Base-by-base conservation (phyloP, 805 yeast species). In the Metschnikowia gruessii region DNA sequence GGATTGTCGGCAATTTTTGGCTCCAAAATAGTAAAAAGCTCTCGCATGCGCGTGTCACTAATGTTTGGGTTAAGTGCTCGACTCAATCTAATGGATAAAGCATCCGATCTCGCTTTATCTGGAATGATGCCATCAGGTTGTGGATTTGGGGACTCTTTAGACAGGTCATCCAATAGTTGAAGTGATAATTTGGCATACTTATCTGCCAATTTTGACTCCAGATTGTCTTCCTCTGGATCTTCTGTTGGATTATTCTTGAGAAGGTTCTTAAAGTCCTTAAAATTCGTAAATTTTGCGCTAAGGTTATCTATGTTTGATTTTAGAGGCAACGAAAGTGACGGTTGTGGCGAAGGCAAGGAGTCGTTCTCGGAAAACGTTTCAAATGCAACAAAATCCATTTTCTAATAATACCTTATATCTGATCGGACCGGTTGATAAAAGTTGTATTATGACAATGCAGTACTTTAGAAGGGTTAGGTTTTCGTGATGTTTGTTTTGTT, bases 181-280 rank as follows among this genome's bases (percentile, higher is more conserved):
- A 80, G 54, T 0, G 84, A 75, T 30, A 70, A 49, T 38, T 65
- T 53, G 0, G 83, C 85, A 53, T 80, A 80, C 46, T 72, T 73
- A 42, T 70, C 72, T 1, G 82, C 79, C 24, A 61, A 35, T 40
- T 42, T 53, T 49, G 44, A 44, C 15, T 49, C 45, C 30, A 43
- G 33, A 15, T 34, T 48, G 7, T 35, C 52, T 16, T 39, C 38
- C 13, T 42, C 51, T 11, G 21, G 21, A 16, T 31, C 43, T 21
- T 50, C 48, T 11, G 33, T 9, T 9, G 43, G 21, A 17, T 41
- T 30, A 26, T 41, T 57, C 26, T 59, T 62, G 43, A 68, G 57
- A 17, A 71, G 51, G 45, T 56, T 66, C 33, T 63, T 59, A 31
- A 71, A 49, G 31, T 58, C 62, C 54, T 64, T 64, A 45, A 72